These are phyloP conservation scores for Gossypium aridum DNA, from an alignment of 441 rosid genomes.

Conservation along the genomic window DNA sequence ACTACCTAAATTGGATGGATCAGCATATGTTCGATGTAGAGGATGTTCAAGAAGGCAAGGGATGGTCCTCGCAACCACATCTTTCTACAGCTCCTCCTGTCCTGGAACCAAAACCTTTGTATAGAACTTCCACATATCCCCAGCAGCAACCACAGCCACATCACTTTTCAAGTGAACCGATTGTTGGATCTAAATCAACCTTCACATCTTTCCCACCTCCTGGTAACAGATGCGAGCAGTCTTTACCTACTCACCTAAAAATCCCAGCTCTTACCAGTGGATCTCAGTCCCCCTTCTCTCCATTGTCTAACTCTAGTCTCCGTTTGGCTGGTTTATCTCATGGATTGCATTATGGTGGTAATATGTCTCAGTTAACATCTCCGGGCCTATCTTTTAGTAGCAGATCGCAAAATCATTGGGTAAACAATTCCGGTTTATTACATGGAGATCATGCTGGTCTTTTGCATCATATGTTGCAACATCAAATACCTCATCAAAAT, in stretches of 20 bases:
- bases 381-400: slow-evolving; percentile 52
- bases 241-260: slow-evolving; percentile 44
- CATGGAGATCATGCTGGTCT: slow-evolving; percentile 62
- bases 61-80: slow-evolving; percentile 79
- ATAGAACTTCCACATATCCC: slow-evolving; percentile 88
- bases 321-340: slow-evolving; percentile 56
- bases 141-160: slow-evolving; percentile 57
- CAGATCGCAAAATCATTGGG: slow-evolving; percentile 73
- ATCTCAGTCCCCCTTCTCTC: slow-evolving; percentile 49
- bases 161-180: slow-evolving; percentile 62
- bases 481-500: slow-evolving; percentile 57
- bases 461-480: slow-evolving; percentile 55
- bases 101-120: slow-evolving; percentile 56
- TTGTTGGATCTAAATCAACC: slow-evolving; percentile 51
- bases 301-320: slow-evolving; percentile 48
- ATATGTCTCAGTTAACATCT: slow-evolving; percentile 46
- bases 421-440: slow-evolving; percentile 57
- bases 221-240: slow-evolving; percentile 49
- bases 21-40: slow-evolving; percentile 51
- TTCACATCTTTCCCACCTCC: slow-evolving; percentile 81
- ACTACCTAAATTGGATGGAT: slow-evolving; percentile 65
- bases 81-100: slow-evolving; percentile 34
- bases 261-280: slow-evolving; percentile 46
- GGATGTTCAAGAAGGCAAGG: slow-evolving; percentile 52
- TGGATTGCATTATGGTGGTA: slow-evolving; percentile 48